Evolutionary conservation across 108 stramenopile genomes (phyloP).

Genomic region (Cylindrotheca closterium): DNA sequence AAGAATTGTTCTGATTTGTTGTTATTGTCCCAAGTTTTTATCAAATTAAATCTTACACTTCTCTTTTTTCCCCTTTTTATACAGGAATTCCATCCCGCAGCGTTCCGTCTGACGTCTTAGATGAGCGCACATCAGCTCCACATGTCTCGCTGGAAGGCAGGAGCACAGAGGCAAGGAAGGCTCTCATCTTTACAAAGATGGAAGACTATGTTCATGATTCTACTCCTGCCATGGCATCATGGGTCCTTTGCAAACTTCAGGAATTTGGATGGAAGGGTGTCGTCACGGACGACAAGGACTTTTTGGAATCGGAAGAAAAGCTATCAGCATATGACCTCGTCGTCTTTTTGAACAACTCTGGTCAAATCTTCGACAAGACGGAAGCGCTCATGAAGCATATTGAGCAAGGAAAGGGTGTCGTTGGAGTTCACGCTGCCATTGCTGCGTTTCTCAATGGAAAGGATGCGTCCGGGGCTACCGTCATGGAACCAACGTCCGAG

Average conservation of each 20-base stretch:
- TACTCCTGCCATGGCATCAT: constrained; percentile 23
- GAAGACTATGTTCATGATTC: constrained; percentile 24
- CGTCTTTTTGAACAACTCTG: constrained; percentile 26
- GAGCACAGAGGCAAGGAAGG: not conserved
- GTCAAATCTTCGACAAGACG: constrained; percentile 11
- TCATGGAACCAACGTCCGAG: constrained; percentile 13
- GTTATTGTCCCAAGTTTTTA: too few relatives aligned
- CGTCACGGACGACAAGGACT: constrained; percentile 10
- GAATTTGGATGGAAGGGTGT: constrained; percentile 12
- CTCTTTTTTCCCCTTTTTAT: too few relatives aligned
- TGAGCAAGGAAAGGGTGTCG: constrained; percentile 15
- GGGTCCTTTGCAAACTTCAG: not conserved
- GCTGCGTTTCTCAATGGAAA: constrained; percentile 18
- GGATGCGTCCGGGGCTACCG: constrained; percentile 23
- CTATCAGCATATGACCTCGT: constrained; percentile 3
- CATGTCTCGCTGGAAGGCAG: not conserved
- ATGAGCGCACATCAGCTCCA: not conserved
- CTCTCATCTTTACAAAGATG: constrained; percentile 26
- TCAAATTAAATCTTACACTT: too few relatives aligned
- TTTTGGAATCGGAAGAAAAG: constrained; percentile 3
- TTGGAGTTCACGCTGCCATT: constrained; percentile 27
- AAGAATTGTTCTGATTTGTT: too few relatives aligned
- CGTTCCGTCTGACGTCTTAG: not conserved
- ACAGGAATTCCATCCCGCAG: not conserved
- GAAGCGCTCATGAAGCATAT: constrained; percentile 7